These are phyloP conservation scores for Agapanthus africanus DNA, from an alignment of 106 monocot genomes.

Conservation along the genomic window DNA sequence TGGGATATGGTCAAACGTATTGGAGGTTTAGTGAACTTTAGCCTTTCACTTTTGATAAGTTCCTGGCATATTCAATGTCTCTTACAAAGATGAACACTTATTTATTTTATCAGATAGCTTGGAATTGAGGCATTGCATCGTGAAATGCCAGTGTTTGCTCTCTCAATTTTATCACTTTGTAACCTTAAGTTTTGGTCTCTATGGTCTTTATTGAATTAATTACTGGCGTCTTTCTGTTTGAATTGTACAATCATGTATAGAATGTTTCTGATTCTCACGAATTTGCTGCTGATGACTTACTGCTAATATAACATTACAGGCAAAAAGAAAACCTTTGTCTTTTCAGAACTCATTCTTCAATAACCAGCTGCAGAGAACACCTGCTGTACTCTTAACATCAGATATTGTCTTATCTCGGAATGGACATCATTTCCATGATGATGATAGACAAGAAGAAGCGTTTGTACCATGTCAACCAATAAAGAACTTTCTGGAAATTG, in stretches of 20 bases:
- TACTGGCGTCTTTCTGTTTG: not conserved
- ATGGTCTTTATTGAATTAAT: not conserved
- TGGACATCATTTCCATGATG: not conserved
- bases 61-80: not conserved
- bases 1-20: too few relatives aligned
- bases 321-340: conserved; percentile 64
- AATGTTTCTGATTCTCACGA: not conserved
- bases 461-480: conserved; percentile 40
- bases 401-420: not conserved
- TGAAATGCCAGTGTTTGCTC: not conserved
- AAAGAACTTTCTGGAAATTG: conserved; percentile 48
- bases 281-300: not conserved
- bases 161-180: not conserved
- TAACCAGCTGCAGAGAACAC: conserved; percentile 35
- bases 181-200: not conserved
- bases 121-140: not conserved
- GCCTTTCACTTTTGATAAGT: not conserved
- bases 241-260: not conserved
- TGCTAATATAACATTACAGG: conserved; percentile 32
- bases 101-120: not conserved
- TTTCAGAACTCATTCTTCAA: conserved; percentile 47
- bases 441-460: conserved; percentile 9
- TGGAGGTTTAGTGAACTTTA: too few relatives aligned
- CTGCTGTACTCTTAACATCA: conserved; percentile 13
- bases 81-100: not conserved